A percentile compares a stretch with the other conserved stretches of the same genome.
phyloP scores from a whole-genome alignment of 345 rosid species.

The Populus ilicifolia region DNA sequence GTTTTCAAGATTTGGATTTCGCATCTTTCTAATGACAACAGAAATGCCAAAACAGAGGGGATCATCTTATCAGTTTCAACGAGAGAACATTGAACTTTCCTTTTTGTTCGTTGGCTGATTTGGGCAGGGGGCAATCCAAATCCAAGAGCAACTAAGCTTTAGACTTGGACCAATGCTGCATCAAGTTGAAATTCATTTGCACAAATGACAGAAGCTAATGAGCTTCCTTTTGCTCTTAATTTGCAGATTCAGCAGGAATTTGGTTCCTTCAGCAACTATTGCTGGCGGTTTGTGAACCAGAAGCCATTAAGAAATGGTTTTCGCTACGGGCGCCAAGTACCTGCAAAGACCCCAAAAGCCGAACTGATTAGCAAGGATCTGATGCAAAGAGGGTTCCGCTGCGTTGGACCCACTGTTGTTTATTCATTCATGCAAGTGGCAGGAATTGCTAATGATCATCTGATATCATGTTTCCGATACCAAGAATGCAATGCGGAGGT shows the following conservation, averaged over 20 bases:
- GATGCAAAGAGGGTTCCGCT: conserved; percentile 88
- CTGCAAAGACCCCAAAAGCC: conserved; percentile 82
- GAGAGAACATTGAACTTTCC: neutral
- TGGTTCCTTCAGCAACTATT: conserved; percentile 75
- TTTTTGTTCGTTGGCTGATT: neutral
- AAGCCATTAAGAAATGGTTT: conserved; percentile 59
- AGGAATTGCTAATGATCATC: conserved; percentile 82
- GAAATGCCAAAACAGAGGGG: neutral
- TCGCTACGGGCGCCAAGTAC: conserved; percentile 74
- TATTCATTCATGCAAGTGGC: conserved; percentile 87
- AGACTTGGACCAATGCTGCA: neutral
- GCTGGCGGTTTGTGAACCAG: conserved; percentile 74
- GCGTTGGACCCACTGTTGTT: conserved; percentile 82
- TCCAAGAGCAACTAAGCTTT: neutral
- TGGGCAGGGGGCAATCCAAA: neutral
- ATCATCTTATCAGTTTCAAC: neutral
- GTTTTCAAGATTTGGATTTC: neutral
- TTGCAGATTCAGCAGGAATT: conserved; percentile 75
- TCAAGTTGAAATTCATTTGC: neutral
- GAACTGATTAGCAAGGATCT: conserved; percentile 82
- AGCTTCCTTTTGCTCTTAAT: conserved; percentile 1
- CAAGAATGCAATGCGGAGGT: conserved; percentile 41
- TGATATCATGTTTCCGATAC: conserved; percentile 65
- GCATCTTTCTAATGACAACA: neutral
- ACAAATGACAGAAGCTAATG: neutral